Evolutionary conservation across 768 basidiomycete species (phyloP).

Genomic region (Glaciozyma antarctica): DNA sequence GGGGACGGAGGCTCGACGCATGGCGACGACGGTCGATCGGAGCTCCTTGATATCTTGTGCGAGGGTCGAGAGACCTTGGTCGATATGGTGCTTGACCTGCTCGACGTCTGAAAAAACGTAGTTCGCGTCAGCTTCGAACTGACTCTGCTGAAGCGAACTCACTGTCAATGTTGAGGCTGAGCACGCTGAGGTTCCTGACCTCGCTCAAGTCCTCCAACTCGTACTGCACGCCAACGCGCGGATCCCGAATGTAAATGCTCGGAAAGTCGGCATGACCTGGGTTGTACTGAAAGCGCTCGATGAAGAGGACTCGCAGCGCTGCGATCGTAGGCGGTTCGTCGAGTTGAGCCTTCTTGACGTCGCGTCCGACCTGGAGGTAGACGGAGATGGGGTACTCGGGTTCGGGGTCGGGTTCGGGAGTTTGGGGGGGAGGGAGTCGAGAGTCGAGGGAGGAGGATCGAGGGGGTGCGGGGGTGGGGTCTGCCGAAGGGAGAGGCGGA

Average conservation of each 20-base stretch:
- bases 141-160: conserved; percentile 41
- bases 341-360: conserved; percentile 44
- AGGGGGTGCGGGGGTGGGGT: neutral
- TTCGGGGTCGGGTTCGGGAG: neutral
- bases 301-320: conserved; percentile 72
- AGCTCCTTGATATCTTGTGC: conserved; percentile 87
- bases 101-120: conserved; percentile 60
- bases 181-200: conserved; percentile 71
- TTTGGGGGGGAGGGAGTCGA: neutral
- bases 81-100: conserved; percentile 97
- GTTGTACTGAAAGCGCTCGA: conserved; percentile 88
- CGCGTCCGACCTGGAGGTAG: conserved; percentile 50
- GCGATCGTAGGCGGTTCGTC: conserved; percentile 59
- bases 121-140: conserved; percentile 2
- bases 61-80: conserved; percentile 71
- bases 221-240: conserved; percentile 82
- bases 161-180: conserved; percentile 96
- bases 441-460: conserved; percentile 2
- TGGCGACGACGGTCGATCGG: conserved; percentile 51
- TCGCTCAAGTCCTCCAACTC: conserved; percentile 92
- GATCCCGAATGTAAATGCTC: conserved; percentile 75
- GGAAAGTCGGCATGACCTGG: conserved; percentile 52
- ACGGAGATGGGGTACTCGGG: conserved; percentile 47
- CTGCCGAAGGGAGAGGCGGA: conserved; percentile 3
- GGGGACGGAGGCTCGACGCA: conserved; percentile 48